These are phyloP conservation scores for Filobasidium wieringae DNA, from an alignment of 768 basidiomycete genomes.

Conservation along the genomic window DNA sequence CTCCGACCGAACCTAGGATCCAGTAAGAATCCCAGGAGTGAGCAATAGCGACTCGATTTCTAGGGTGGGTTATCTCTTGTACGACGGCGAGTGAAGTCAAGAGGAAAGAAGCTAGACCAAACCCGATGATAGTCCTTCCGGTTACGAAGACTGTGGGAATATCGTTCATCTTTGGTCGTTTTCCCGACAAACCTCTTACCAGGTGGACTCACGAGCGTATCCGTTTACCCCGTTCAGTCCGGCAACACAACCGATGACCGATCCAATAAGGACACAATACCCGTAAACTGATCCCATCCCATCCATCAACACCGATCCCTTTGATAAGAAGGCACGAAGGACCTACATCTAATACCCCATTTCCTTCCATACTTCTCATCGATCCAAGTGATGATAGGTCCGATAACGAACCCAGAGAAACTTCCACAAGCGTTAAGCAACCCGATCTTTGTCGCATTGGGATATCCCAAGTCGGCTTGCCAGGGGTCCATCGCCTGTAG, in stretches of 20 bases:
- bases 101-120: slow-evolving; percentile 38
- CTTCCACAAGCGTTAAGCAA: slow-evolving; percentile 36
- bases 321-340: background rate
- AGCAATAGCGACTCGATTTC: slow-evolving; percentile 28
- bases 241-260: slow-evolving; percentile 38
- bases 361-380: slow-evolving; percentile 38
- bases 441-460: slow-evolving; percentile 30
- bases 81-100: slow-evolving; percentile 38
- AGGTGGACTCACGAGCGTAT: slow-evolving; percentile 30
- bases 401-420: slow-evolving; percentile 36
- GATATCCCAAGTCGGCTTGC: slow-evolving; percentile 36
- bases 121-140: slow-evolving; percentile 34
- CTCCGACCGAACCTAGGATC: slow-evolving; percentile 37
- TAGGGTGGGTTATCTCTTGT: slow-evolving; percentile 41
- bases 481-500: slow-evolving; percentile 38
- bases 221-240: slow-evolving; percentile 36
- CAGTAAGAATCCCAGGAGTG: slow-evolving; percentile 40
- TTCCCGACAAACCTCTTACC: background rate
- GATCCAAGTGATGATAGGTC: slow-evolving; percentile 38
- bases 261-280: slow-evolving; percentile 33
- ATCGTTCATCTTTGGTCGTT: background rate
- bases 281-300: slow-evolving; percentile 30
- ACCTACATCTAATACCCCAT: slow-evolving; percentile 38
- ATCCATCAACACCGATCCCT: background rate
- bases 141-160: slow-evolving; percentile 27